Conservation (phyloP, 352 stramenopile genomes). For the Phytophthora macrochlamydospora region DNA sequence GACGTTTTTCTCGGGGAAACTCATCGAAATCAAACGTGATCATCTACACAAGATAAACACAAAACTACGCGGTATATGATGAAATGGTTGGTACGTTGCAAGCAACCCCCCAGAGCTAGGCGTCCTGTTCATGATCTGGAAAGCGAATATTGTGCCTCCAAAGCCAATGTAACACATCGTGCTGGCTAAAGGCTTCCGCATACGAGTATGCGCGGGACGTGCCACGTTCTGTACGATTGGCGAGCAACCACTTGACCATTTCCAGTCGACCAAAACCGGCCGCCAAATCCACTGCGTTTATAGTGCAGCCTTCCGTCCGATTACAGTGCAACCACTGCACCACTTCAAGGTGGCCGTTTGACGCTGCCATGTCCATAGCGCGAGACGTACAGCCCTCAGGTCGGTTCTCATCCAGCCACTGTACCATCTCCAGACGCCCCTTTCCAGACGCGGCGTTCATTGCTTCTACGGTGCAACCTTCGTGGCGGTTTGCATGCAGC, state of each 20-base stretch:
- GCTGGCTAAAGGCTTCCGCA: neutral
- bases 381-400: conserved; percentile 8
- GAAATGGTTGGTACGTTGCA: no score
- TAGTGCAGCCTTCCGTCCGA: conserved; percentile 4
- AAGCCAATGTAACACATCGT: conserved; percentile 1
- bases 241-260: conserved; percentile 14
- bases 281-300: conserved; percentile 7
- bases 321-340: conserved; percentile 13
- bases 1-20: no score
- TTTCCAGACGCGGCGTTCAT: conserved; percentile 11
- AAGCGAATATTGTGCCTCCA: neutral
- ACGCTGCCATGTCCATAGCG: conserved; percentile 15
- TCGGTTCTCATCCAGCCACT: conserved; percentile 15
- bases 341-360: conserved; percentile 7
- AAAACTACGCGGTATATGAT: no score
- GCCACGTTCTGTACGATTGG: conserved; percentile 5
- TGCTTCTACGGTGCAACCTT: conserved; percentile 12
- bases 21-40: no score
- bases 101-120: no score
- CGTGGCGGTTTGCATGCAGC: conserved; percentile 13
- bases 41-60: no score
- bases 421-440: conserved; percentile 13
- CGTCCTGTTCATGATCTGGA: no score
- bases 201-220: neutral
- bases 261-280: conserved; percentile 1